Percentiles rank a stretch among this genome's conserved stretches.
Evolutionary conservation across 208 protist genomes (phyloP).

Genomic region (Giardia muris): DNA sequence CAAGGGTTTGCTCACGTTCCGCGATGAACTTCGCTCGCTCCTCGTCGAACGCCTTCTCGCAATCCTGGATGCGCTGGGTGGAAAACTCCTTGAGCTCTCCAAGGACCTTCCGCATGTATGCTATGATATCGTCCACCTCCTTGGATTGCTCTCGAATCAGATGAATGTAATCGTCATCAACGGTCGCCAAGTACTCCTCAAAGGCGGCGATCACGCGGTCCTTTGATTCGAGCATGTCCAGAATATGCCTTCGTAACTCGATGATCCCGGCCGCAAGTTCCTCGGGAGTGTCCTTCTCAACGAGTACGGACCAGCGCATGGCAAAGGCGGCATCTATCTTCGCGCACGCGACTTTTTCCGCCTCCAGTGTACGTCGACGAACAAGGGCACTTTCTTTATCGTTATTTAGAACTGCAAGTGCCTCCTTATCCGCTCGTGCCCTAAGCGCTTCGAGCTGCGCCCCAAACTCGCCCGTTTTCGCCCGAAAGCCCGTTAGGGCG

Average conservation of each 20-base stretch:
- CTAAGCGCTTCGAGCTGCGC: background rate
- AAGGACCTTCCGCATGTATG: background rate
- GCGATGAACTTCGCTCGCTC: constrained; percentile 1
- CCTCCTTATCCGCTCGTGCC: background rate
- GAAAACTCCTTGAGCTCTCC: background rate
- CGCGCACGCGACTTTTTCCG: background rate
- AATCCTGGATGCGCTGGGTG: background rate
- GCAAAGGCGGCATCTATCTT: constrained; percentile 1
- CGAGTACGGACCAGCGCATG: constrained; percentile 13
- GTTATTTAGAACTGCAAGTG: background rate
- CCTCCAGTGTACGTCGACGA: background rate
- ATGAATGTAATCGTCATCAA: constrained; percentile 21
- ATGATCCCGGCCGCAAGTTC: constrained; percentile 5
- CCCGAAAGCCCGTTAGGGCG: background rate
- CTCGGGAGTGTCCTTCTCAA: background rate
- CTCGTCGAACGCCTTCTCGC: constrained; percentile 5
- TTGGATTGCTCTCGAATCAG: background rate
- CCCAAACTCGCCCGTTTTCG: background rate
- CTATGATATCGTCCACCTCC: constrained; percentile 27
- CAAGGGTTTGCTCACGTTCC: background rate
- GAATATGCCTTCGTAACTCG: background rate
- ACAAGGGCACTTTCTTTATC: background rate
- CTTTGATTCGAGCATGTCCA: background rate
- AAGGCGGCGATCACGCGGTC: constrained; percentile 5
- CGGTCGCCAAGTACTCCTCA: constrained; percentile 24